Conservation (phyloP, 2,329 filamentous ascomycete species). For the Paradendryphiella salina region DNA sequence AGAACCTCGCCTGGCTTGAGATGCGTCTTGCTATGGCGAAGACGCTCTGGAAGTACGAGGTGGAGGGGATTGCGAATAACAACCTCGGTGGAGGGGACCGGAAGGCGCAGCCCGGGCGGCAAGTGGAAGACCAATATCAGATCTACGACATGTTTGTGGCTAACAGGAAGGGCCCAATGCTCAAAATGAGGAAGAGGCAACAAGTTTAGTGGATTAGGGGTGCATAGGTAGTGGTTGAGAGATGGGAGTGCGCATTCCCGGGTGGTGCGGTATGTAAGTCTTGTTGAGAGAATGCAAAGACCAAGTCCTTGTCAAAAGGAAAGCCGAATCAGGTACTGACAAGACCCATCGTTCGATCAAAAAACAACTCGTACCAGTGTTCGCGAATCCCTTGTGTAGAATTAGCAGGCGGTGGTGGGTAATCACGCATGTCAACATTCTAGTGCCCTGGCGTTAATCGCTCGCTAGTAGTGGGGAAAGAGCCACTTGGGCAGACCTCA, state of each 20-base stretch:
- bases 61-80: conserved; percentile 23
- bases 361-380: background rate
- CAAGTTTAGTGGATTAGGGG: background rate
- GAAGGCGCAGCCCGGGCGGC: conserved; percentile 22
- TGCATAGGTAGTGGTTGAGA: background rate
- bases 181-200: conserved; percentile 24
- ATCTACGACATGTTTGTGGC: conserved; percentile 36
- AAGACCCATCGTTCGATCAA: background rate
- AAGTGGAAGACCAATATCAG: conserved; percentile 30
- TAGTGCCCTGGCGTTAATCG: background rate
- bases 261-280: background rate
- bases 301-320: too few species aligned
- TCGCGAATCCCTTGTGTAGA: too few species aligned
- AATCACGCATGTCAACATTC: background rate
- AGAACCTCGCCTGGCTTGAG: conserved; percentile 37
- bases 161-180: conserved; percentile 40
- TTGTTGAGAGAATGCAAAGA: background rate
- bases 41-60: conserved; percentile 28
- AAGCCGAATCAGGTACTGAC: background rate
- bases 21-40: conserved; percentile 34
- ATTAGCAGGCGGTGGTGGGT: background rate
- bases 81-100: conserved; percentile 29
- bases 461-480: background rate
- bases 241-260: background rate
- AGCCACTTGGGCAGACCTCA: background rate